Conservation (phyloP, 192 early-diverging fungal genomes). For the Chytriomyces sp. region DNA sequence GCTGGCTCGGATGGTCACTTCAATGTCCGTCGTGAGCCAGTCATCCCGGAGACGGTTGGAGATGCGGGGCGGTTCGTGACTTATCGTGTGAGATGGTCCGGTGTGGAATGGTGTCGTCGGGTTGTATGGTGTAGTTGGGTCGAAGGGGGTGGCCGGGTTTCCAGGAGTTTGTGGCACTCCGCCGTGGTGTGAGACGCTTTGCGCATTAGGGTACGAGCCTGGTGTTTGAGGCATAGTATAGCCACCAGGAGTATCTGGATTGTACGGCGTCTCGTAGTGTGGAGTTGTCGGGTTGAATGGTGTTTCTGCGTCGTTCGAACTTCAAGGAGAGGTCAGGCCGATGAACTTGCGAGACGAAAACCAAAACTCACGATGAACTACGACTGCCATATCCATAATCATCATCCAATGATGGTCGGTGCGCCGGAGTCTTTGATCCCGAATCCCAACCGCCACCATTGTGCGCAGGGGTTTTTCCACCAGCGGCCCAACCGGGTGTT, state of each 20-base stretch:
- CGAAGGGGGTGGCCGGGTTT: conserved; percentile 30
- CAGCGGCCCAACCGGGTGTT: conserved; percentile 64
- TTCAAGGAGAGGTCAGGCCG: conserved; percentile 15
- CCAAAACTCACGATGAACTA: conserved; percentile 4
- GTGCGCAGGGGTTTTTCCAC: conserved; percentile 55
- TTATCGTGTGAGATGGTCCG: conserved; percentile 12
- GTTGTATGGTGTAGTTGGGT: conserved; percentile 34
- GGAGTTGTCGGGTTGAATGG: conserved; percentile 33
- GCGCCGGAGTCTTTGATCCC: conserved; percentile 38
- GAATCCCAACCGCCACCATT: conserved; percentile 45
- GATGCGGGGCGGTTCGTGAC: too few species aligned
- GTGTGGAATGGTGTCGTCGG: conserved; percentile 34
- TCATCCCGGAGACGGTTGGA: too few species aligned
- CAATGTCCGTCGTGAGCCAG: conserved; percentile 36
- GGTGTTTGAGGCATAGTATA: conserved; percentile 29
- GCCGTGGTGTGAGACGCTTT: conserved; percentile 10
- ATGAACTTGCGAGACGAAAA: background rate
- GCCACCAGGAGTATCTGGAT: conserved; percentile 33
- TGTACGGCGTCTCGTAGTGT: conserved; percentile 26
- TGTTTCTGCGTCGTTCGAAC: conserved; percentile 14
- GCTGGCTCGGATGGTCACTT: conserved; percentile 26
- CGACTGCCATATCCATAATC: conserved; percentile 14
- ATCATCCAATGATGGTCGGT: conserved; percentile 8
- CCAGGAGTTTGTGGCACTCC: conserved; percentile 13
- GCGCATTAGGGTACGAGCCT: conserved; percentile 29